Conservation (phyloP, 1,284 basidiomycete genomes). For the Papiliotrema nemorosa region DNA sequence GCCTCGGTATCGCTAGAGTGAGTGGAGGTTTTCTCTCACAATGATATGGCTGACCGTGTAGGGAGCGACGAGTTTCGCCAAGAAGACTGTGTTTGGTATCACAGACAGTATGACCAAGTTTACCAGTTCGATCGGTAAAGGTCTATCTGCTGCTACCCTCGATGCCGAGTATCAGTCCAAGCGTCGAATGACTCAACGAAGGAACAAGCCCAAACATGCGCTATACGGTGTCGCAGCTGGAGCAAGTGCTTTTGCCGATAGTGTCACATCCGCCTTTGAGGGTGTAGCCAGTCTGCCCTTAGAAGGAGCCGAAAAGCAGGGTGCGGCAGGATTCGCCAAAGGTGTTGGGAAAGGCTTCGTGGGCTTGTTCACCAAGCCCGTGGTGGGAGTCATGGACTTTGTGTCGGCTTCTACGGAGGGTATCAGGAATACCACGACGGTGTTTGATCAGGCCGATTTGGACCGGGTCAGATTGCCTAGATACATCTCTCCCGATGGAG, state of each 20-base stretch:
- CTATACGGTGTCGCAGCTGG: constrained; percentile 95
- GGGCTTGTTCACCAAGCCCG: constrained; percentile 89
- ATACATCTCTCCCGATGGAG: constrained; percentile 78
- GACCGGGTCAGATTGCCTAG: constrained; percentile 88
- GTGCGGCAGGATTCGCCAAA: constrained; percentile 95
- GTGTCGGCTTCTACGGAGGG: constrained; percentile 96
- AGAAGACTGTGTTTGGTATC: constrained; percentile 97
- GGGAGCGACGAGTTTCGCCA: constrained; percentile 97
- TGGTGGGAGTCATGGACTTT: constrained; percentile 93
- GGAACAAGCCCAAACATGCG: constrained; percentile 94
- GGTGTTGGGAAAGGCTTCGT: constrained; percentile 95
- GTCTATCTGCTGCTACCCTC: constrained; percentile 91
- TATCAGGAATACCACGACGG: constrained; percentile 96
- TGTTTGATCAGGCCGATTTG: constrained; percentile 88
- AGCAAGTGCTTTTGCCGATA: constrained; percentile 88
- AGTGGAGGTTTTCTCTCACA: constrained; percentile 10
- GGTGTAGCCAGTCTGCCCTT: constrained; percentile 95
- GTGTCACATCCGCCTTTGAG: constrained; percentile 92
- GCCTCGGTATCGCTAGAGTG: constrained; percentile 94
- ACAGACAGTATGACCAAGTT: constrained; percentile 96
- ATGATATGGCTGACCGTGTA: constrained; percentile 39
- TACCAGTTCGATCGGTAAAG: constrained; percentile 95
- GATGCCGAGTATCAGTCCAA: constrained; percentile 93
- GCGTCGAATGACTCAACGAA: constrained; percentile 78
- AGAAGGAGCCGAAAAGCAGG: constrained; percentile 92